A percentile compares a stretch with the other conserved stretches of the same genome.
phyloP scores from a whole-genome alignment of 164 flowering plant species.

The Macadamia tetraphylla region DNA sequence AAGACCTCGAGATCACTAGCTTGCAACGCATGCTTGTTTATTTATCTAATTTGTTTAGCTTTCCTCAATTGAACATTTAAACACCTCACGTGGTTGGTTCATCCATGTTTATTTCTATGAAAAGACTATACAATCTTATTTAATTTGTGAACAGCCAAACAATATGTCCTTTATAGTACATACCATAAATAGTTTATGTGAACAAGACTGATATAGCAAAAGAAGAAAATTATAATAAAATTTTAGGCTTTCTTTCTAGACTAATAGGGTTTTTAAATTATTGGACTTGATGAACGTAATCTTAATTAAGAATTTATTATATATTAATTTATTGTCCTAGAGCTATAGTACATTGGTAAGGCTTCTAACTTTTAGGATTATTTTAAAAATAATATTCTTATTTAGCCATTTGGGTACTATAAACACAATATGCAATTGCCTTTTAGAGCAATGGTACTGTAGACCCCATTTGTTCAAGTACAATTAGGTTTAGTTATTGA shows the following conservation, averaged over 20 bases:
- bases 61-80: neutral
- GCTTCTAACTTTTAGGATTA: neutral
- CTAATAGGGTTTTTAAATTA: constrained; percentile 9
- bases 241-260: neutral
- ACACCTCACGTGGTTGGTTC: neutral
- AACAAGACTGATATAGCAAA: neutral
- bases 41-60: too few relatives aligned
- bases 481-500: neutral
- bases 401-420: neutral
- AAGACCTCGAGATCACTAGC: too few relatives aligned
- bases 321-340: too few relatives aligned
- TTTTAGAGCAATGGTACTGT: too few relatives aligned
- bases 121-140: neutral
- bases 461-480: too few relatives aligned
- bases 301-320: too few relatives aligned
- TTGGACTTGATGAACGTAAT: neutral
- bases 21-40: neutral
- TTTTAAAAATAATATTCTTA: too few relatives aligned
- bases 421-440: too few relatives aligned
- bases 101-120: too few relatives aligned
- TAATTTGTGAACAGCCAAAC: constrained; percentile 2
- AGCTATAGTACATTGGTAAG: too few relatives aligned
- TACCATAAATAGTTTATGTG: neutral
- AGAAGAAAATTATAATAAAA: neutral
- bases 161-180: neutral